A percentile compares a stretch with the other conserved stretches of the same genome.
Conservation (phyloP, 768 basidiomycete species). For the Collybiopsis luxurians region DNA sequence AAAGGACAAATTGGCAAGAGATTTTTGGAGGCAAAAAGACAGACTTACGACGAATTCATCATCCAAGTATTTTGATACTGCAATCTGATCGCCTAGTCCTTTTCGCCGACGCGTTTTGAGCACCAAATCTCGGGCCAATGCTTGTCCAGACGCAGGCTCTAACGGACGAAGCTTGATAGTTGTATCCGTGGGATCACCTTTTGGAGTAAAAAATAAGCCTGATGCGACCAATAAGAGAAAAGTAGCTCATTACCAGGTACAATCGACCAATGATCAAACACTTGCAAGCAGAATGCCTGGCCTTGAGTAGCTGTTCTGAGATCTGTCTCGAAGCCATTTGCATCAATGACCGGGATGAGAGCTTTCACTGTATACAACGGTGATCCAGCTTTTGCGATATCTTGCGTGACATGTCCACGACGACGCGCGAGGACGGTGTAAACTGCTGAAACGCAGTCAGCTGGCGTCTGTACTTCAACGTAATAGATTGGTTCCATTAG, state of each 20-base stretch:
- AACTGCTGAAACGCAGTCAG: conserved; percentile 97
- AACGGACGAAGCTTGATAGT: conserved; percentile 94
- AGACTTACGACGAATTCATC: conserved; percentile 89
- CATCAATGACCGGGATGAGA: conserved; percentile 96
- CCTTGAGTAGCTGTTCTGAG: conserved; percentile 96
- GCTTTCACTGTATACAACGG: conserved; percentile 98
- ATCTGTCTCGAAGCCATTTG: conserved; percentile 99
- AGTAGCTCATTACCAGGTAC: conserved; percentile 77
- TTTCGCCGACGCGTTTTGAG: conserved; percentile 96
- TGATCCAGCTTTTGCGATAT: conserved; percentile 96
- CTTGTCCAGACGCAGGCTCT: conserved; percentile 96
- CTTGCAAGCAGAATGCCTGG: conserved; percentile 97
- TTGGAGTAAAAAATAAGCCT: background rate
- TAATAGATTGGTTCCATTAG: conserved; percentile 98
- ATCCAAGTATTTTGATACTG: conserved; percentile 95
- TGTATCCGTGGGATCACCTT: conserved; percentile 97
- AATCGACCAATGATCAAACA: conserved; percentile 98
- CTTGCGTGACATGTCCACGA: conserved; percentile 98
- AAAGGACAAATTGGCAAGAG: conserved; percentile 9
- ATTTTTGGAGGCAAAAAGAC: background rate
- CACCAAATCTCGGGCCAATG: conserved; percentile 90
- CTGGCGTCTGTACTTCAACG: conserved; percentile 98
- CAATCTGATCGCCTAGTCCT: conserved; percentile 95
- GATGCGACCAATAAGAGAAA: background rate
- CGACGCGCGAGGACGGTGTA: conserved; percentile 98